Percentiles rank a stretch among this genome's conserved stretches.
phyloP scores from a whole-genome alignment of 176 grass and related monocot species.

The Bothriochloa decipiens region DNA sequence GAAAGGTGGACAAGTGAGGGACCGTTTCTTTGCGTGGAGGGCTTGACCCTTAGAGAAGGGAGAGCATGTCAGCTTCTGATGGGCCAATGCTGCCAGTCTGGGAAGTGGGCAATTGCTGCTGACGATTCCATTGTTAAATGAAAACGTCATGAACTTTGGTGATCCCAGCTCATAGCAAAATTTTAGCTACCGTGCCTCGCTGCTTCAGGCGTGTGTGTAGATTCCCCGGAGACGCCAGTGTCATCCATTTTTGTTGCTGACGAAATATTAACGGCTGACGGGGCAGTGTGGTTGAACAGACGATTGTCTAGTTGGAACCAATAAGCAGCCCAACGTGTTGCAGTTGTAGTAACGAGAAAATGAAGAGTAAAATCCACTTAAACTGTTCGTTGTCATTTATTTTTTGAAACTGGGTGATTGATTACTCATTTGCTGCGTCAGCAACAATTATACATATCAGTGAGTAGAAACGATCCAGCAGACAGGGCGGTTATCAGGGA shows the following conservation, averaged over 20 bases:
- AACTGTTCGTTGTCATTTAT: not conserved
- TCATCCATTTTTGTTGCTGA: not conserved
- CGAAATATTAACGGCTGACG: slow-evolving; percentile 37
- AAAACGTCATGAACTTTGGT: slow-evolving; percentile 10
- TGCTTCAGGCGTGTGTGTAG: not conserved
- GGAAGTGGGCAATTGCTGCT: not conserved
- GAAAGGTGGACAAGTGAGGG: slow-evolving; percentile 43
- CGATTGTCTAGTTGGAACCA: slow-evolving; percentile 38
- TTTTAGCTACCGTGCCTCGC: not conserved
- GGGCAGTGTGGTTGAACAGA: slow-evolving; percentile 1
- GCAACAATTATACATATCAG: no score
- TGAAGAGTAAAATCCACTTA: not conserved
- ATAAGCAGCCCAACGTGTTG: slow-evolving; percentile 19
- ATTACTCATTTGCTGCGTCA: no score
- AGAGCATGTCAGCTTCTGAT: not conserved
- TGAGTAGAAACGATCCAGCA: no score
- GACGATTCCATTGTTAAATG: slow-evolving; percentile 25
- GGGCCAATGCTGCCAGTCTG: not conserved
- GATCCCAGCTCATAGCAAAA: slow-evolving; percentile 5
- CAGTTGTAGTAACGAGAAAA: slow-evolving; percentile 46
- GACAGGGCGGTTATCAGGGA: no score
- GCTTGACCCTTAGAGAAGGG: no score
- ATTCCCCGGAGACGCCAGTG: slow-evolving; percentile 10
- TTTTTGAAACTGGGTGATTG: no score
- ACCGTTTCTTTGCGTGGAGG: not conserved